Conservation (phyloP, 2,329 filamentous ascomycete species). For the Talaromyces islandicus region DNA sequence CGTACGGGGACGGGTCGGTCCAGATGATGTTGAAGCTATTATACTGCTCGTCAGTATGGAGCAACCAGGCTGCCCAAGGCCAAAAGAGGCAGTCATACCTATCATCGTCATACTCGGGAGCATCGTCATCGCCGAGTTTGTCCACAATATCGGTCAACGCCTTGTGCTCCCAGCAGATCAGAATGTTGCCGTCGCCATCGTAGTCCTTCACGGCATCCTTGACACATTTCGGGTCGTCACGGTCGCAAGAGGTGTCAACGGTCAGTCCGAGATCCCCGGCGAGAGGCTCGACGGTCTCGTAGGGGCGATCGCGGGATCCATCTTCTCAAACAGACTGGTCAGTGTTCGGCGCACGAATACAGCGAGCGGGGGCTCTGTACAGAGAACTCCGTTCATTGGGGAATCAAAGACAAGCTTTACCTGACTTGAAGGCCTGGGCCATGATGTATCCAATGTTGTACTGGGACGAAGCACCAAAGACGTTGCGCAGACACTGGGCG, state of each 20-base stretch:
- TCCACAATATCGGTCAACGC: slow-evolving; percentile 48
- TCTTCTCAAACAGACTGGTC: slow-evolving; percentile 23
- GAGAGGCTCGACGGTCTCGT: slow-evolving; percentile 53
- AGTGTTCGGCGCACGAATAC: background rate
- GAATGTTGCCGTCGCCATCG: slow-evolving; percentile 48
- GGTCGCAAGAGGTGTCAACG: slow-evolving; percentile 52
- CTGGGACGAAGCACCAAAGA: slow-evolving; percentile 48
- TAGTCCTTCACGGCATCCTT: slow-evolving; percentile 45
- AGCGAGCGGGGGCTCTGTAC: background rate
- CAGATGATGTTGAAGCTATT: slow-evolving; percentile 51
- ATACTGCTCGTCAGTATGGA: background rate
- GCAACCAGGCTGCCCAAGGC: background rate
- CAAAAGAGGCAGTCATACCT: slow-evolving; percentile 19
- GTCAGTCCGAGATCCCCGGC: slow-evolving; percentile 50
- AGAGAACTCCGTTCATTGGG: background rate
- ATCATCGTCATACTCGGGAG: slow-evolving; percentile 46
- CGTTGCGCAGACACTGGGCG: slow-evolving; percentile 52
- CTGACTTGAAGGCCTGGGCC: slow-evolving; percentile 48
- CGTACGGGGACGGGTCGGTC: slow-evolving; percentile 50
- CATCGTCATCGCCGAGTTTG: slow-evolving; percentile 46
- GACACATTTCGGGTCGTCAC: slow-evolving; percentile 53
- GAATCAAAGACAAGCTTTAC: slow-evolving; percentile 16
- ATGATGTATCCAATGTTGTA: slow-evolving; percentile 57
- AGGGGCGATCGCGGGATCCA: slow-evolving; percentile 49
- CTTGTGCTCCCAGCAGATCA: slow-evolving; percentile 59